Conservation (phyloP, 257 asterid species). For the Petrea volubilis region DNA sequence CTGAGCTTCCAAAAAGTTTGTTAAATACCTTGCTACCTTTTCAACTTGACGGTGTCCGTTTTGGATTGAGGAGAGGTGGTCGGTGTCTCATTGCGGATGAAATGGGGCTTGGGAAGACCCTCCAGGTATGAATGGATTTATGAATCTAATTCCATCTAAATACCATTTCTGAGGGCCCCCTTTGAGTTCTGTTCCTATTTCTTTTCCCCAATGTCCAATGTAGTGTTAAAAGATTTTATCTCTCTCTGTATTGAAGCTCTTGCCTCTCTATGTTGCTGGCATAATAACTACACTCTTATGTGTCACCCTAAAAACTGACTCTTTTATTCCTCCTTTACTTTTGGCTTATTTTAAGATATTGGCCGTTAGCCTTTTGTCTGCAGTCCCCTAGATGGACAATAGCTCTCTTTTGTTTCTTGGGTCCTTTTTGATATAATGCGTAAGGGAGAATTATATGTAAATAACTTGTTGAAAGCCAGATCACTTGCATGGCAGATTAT, state of each 20-base stretch:
- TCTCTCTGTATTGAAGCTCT: too few species aligned
- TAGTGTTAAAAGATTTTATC: too few species aligned
- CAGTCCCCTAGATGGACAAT: neutral
- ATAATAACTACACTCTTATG: too few species aligned
- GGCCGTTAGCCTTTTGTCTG: neutral
- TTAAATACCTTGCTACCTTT: slow-evolving; percentile 69
- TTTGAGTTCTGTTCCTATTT: neutral
- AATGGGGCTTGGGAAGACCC: slow-evolving; percentile 98
- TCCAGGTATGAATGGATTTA: slow-evolving; percentile 57
- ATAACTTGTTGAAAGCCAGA: neutral
- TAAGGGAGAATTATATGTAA: neutral
- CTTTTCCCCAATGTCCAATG: neutral
- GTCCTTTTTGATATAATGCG: neutral
- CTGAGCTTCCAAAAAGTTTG: slow-evolving; percentile 64
- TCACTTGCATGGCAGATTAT: too few species aligned
- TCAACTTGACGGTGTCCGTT: slow-evolving; percentile 90
- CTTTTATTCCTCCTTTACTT: neutral
- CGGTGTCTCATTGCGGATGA: slow-evolving; percentile 97
- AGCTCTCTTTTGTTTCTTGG: neutral
- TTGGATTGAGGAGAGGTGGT: slow-evolving; percentile 93
- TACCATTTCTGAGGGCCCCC: neutral
- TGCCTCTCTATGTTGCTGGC: neutral
- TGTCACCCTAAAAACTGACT: neutral
- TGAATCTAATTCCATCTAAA: slow-evolving; percentile 1
- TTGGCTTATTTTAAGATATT: neutral